Base-by-base conservation (phyloP, 2,329 filamentous ascomycete species). In the Gremmenia infestans region DNA sequence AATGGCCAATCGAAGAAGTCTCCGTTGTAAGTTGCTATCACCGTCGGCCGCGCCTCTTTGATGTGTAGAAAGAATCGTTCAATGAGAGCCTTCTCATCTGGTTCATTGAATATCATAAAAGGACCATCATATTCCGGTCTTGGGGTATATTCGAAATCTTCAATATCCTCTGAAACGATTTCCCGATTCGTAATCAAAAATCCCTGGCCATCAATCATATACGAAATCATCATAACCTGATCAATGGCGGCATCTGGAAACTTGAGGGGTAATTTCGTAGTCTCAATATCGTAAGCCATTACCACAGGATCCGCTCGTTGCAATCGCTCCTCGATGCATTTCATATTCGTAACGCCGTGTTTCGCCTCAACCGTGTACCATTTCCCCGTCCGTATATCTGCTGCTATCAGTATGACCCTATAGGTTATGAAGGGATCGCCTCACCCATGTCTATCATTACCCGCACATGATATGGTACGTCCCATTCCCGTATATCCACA, bases 1-100 rank as follows among this genome's bases (percentile, higher is more conserved):
- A 95, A 99, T 0, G 94, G 93, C 94, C 94, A 99, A 86, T 99
- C 94, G 85, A 99, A 99, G 72, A 99, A 99, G 77, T 99, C 94
- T 76, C 94, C 94, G 90, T 99, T 99, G 80, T 99, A 99, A n/a
- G 94, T 99, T 37, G 95, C 93, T 71, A 99, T 99, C 55, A 99
- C 93, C 0, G 92, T 97, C 0, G 94, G 94, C 57, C 88, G 84
- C 0, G 91, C 91, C 71, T 96, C 91, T 68, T 99, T 97, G 72
- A 99, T 88, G 71, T 97, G 94, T 42, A 89, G 79, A 68, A 99
- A 97, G 74, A 99, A 99, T 15, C 94, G 81, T 69, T 97, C 93
- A 22, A 99, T 78, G 2, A 96, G 71, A 0, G 80, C 82, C 72
- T 94, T 94, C 73, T 99, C 94, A 67, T 97, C 87, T 1, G 91